phyloP scores from a whole-genome alignment of 2,329 filamentous ascomycete genomes.

The Scopulariopsis brevicaulis region DNA sequence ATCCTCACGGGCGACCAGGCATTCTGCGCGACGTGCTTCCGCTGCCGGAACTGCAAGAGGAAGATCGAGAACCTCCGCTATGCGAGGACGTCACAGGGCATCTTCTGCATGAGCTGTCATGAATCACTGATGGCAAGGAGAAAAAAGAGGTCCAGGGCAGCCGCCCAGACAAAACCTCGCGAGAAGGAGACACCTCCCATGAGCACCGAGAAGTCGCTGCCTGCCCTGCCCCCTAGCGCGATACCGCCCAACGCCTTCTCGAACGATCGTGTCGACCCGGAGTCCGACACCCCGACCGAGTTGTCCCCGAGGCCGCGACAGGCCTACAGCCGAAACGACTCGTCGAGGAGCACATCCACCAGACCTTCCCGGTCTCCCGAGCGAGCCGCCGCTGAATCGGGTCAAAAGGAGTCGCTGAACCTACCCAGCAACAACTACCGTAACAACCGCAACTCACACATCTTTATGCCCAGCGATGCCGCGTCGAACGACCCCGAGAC shows the following conservation, averaged over 20 bases:
- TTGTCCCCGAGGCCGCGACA: constrained; percentile 51
- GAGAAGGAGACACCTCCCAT: constrained; percentile 54
- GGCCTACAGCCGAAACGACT: constrained; percentile 36
- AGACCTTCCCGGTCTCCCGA: constrained; percentile 44
- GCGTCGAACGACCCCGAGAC: constrained; percentile 47
- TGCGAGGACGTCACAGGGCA: constrained; percentile 93
- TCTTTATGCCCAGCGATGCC: constrained; percentile 39
- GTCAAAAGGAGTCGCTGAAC: constrained; percentile 42
- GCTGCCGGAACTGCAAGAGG: constrained; percentile 94
- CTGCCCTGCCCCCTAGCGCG: constrained; percentile 74
- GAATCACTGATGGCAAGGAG: constrained; percentile 91
- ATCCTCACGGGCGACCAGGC: constrained; percentile 97
- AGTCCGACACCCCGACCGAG: constrained; percentile 59
- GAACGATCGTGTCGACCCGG: constrained; percentile 44
- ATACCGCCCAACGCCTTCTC: constrained; percentile 51
- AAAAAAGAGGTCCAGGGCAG: constrained; percentile 72
- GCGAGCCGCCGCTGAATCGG: constrained; percentile 24
- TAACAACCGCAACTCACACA: constrained; percentile 62
- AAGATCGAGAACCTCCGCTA: constrained; percentile 98
- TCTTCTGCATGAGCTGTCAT: constrained; percentile 99
- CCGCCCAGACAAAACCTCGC: constrained; percentile 46
- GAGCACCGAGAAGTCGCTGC: constrained; percentile 83
- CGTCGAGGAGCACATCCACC: constrained; percentile 21
- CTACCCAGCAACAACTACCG: constrained; percentile 68
- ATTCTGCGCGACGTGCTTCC: constrained; percentile 94